A percentile compares a stretch with the other conserved stretches of the same genome.
phyloP scores from a whole-genome alignment of 805 yeast species.

The Wickerhamiella sergipiensis region DNA sequence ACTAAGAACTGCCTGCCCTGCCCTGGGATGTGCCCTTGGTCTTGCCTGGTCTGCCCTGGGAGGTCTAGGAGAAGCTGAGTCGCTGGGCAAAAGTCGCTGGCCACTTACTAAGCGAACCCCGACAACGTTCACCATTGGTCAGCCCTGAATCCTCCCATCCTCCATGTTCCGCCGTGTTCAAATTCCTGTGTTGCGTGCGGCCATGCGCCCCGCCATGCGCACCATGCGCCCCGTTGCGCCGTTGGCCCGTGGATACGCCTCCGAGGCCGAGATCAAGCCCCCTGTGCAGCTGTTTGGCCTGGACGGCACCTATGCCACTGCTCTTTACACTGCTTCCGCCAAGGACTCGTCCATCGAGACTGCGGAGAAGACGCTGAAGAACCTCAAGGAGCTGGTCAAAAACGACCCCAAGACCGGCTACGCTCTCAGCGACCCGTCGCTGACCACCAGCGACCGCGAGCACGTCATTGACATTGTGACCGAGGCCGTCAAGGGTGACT shows the following conservation, averaged over 20 bases:
- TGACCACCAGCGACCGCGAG: conserved; percentile 61
- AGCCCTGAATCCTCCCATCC: neutral
- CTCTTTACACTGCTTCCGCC: conserved; percentile 82
- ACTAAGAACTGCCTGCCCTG: no score
- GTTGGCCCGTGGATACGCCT: neutral
- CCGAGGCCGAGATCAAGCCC: conserved; percentile 38
- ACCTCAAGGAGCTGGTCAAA: conserved; percentile 40
- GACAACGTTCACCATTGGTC: neutral
- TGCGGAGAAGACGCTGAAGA: conserved; percentile 50
- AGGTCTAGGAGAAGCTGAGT: no score
- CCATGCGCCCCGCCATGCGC: neutral
- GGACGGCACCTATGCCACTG: conserved; percentile 95
- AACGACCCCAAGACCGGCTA: conserved; percentile 50
- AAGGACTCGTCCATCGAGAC: conserved; percentile 64
- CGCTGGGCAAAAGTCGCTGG: no score
- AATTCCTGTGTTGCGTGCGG: neutral
- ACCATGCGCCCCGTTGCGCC: neutral
- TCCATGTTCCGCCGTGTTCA: conserved; percentile 1
- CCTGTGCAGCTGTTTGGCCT: conserved; percentile 91
- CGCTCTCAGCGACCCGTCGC: conserved; percentile 69
- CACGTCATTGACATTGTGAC: conserved; percentile 49
- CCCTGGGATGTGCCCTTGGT: no score
- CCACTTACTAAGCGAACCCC: no score
- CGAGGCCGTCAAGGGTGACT: conserved; percentile 40
- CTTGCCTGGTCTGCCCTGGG: no score